Conservation (phyloP, 2,329 filamentous ascomycete genomes). For the Curvularia lunata region DNA sequence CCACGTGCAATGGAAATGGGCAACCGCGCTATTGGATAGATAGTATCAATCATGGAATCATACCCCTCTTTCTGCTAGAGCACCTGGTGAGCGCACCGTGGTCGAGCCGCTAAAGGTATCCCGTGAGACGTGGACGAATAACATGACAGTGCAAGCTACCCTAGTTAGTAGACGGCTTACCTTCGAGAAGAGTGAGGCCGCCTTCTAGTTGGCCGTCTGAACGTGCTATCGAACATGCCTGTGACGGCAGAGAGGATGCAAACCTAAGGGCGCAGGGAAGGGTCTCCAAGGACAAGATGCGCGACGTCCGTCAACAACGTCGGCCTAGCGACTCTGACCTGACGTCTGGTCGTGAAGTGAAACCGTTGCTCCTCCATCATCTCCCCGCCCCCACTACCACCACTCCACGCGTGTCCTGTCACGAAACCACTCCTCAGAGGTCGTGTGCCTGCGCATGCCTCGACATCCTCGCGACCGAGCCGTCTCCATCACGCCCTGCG, state of each 20-base stretch:
- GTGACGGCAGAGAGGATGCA: slow-evolving; percentile 28
- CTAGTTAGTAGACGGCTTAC: slow-evolving; percentile 28
- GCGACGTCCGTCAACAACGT: slow-evolving; percentile 20
- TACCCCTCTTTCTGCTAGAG: slow-evolving; percentile 16
- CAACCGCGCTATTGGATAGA: slow-evolving; percentile 24
- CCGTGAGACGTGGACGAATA: slow-evolving; percentile 45
- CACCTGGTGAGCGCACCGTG: slow-evolving; percentile 16
- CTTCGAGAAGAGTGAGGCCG: slow-evolving; percentile 40
- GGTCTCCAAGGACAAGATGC: slow-evolving; percentile 26
- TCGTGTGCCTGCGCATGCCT: slow-evolving; percentile 32
- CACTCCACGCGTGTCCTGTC: slow-evolving; percentile 27
- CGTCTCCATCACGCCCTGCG: slow-evolving; percentile 24
- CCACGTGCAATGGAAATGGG: slow-evolving; percentile 22
- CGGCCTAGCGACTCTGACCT: slow-evolving; percentile 26
- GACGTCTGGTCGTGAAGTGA: slow-evolving; percentile 27
- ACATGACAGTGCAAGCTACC: slow-evolving; percentile 28
- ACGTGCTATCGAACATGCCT: slow-evolving; percentile 36
- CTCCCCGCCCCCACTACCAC: slow-evolving; percentile 35
- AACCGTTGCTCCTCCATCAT: slow-evolving; percentile 29
- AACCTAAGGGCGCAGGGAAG: slow-evolving; percentile 24
- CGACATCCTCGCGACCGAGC: slow-evolving; percentile 15
- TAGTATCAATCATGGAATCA: slow-evolving; percentile 22
- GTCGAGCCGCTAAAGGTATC: slow-evolving; percentile 32
- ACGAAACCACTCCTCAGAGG: slow-evolving; percentile 30
- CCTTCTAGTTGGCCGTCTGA: slow-evolving; percentile 36